phyloP scores from a whole-genome alignment of 2,329 filamentous ascomycete species.

The Phoma herbarum region DNA sequence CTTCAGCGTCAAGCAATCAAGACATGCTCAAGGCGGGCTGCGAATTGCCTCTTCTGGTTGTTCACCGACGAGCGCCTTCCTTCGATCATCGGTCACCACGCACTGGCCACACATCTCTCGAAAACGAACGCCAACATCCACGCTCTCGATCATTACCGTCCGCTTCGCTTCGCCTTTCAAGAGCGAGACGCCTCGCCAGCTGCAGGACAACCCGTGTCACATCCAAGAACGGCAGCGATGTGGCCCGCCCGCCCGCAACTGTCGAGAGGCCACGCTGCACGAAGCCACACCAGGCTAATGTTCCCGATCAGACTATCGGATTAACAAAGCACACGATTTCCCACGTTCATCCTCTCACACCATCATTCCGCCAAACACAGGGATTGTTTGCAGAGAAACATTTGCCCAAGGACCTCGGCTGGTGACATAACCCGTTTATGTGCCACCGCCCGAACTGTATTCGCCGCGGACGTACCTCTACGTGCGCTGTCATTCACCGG shows the following conservation, averaged over 20 bases:
- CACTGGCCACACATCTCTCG: neutral
- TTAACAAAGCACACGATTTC: constrained; percentile 4
- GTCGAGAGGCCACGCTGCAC: neutral
- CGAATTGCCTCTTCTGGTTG: constrained; percentile 8
- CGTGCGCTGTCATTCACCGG: constrained; percentile 13
- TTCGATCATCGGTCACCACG: constrained; percentile 10
- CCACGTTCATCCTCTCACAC: constrained; percentile 1
- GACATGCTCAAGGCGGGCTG: constrained; percentile 6
- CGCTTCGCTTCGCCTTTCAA: constrained; percentile 1
- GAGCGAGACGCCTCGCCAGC: constrained; percentile 14
- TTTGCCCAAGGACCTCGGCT: constrained; percentile 8
- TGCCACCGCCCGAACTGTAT: neutral
- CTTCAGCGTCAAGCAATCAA: neutral
- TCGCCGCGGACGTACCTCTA: constrained; percentile 4
- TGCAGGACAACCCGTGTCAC: constrained; percentile 15
- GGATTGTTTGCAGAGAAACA: neutral
- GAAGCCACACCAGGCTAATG: constrained; percentile 7
- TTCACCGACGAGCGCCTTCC: constrained; percentile 10
- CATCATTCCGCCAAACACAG: neutral
- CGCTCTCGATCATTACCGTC: constrained; percentile 3
- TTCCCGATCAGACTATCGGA: neutral
- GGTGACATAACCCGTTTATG: constrained; percentile 1
- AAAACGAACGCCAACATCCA: constrained; percentile 6
- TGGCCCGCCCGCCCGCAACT: neutral
- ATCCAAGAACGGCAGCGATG: constrained; percentile 5